A percentile compares a stretch with the other conserved stretches of the same genome.
phyloP scores from a whole-genome alignment of 306 rosid genomes.

The Gastrolobium bilobum region DNA sequence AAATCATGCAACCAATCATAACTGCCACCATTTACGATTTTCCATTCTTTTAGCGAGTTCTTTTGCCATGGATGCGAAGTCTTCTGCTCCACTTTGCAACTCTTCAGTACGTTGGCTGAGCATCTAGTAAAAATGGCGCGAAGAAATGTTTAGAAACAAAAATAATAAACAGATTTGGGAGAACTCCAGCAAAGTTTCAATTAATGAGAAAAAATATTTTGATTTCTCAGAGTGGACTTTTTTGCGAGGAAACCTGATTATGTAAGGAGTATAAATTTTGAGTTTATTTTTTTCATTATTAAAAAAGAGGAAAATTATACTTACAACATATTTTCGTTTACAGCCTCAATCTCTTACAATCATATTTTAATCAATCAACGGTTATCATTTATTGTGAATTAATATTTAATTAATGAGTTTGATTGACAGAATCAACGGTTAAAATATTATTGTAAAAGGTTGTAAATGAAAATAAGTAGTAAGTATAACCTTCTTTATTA shows the following conservation, averaged over 20 bases:
- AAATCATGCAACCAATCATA: conserved; percentile 54
- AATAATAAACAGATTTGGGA: conserved; percentile 20
- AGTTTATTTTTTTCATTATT: not conserved
- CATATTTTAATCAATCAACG: no score
- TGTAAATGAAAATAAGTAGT: no score
- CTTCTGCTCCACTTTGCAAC: conserved; percentile 75
- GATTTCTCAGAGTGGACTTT: not conserved
- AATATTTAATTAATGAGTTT: no score
- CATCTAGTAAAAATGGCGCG: conserved; percentile 54
- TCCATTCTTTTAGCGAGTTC: conserved; percentile 86
- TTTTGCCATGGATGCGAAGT: conserved; percentile 84
- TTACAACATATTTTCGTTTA: no score
- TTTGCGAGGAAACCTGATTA: conserved; percentile 1
- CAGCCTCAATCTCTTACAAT: no score
- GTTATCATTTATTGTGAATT: no score
- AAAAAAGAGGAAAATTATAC: not conserved
- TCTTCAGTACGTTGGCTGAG: conserved; percentile 74
- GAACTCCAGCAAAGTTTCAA: conserved; percentile 34
- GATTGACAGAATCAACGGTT: no score
- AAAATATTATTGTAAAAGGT: no score
- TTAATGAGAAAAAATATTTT: not conserved
- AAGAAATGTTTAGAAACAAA: conserved; percentile 40
- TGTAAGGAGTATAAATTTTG: not conserved
- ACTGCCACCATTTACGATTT: conserved; percentile 96
- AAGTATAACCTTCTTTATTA: not conserved